These are phyloP conservation scores for Verticillium albo-atrum DNA, from an alignment of 2,329 filamentous ascomycete species.

Conservation along the genomic window DNA sequence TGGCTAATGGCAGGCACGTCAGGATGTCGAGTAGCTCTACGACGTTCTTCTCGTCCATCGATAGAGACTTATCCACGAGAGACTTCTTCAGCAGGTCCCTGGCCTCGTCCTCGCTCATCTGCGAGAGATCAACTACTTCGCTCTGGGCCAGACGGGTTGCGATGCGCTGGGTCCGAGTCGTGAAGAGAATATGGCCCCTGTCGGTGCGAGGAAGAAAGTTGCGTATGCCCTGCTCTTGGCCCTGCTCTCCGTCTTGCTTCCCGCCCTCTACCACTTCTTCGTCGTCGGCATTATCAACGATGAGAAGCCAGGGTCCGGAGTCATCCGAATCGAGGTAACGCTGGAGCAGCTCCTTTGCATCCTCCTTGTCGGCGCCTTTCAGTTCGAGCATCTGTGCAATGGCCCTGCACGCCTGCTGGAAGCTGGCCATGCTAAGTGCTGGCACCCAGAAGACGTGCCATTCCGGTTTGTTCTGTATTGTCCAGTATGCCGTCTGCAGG, in stretches of 20 bases:
- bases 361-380: constrained; percentile 6
- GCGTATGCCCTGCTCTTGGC: background rate
- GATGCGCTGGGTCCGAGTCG: background rate
- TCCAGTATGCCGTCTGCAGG: background rate
- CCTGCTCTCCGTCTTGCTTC: constrained; percentile 1
- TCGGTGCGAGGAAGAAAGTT: background rate
- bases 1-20: constrained; percentile 19
- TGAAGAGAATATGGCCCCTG: background rate
- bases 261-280: constrained; percentile 17
- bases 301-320: constrained; percentile 24
- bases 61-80: no score
- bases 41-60: constrained; percentile 6
- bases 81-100: no score
- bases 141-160: background rate
- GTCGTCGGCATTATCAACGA: constrained; percentile 29
- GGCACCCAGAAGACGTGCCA: no score
- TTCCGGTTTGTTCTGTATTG: background rate
- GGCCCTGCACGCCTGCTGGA: constrained; percentile 18
- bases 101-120: no score
- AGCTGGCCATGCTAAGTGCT: background rate
- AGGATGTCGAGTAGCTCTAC: constrained; percentile 18
- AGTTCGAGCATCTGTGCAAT: constrained; percentile 14
- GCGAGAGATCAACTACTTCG: no score
- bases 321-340: constrained; percentile 18
- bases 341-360: constrained; percentile 17